A percentile compares a stretch with the other conserved stretches of the same genome.
Conservation (phyloP, 495 filamentous ascomycete genomes). For the Aspergillus sclerotioniger region DNA sequence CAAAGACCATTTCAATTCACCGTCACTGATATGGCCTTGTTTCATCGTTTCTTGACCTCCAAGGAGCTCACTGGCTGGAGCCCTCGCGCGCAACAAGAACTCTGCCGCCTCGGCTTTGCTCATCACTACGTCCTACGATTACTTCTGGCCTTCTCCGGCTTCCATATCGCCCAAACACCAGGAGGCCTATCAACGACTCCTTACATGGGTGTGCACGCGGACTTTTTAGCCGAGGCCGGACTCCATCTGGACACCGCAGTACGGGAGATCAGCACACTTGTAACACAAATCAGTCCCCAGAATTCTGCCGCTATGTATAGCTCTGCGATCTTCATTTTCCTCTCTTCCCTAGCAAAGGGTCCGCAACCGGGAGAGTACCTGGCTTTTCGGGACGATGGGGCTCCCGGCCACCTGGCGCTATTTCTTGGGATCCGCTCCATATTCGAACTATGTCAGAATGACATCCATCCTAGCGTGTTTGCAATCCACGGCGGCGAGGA, state of each 20-base stretch:
- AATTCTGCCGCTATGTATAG: slow-evolving; percentile 7
- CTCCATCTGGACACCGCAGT: slow-evolving; percentile 1
- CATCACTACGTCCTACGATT: slow-evolving; percentile 15
- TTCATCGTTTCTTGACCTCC: slow-evolving; percentile 14
- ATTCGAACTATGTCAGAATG: not conserved
- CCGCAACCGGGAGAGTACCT: slow-evolving; percentile 17
- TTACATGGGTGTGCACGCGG: not conserved
- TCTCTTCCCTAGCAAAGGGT: slow-evolving; percentile 3
- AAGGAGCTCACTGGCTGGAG: slow-evolving; percentile 4
- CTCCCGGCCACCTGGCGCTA: slow-evolving; percentile 3
- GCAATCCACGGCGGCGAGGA: not conserved
- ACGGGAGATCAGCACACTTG: not conserved
- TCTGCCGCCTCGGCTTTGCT: slow-evolving; percentile 10
- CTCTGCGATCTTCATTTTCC: slow-evolving; percentile 7
- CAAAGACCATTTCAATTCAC: slow-evolving; percentile 14
- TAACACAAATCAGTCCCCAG: not conserved
- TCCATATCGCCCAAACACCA: slow-evolving; percentile 9
- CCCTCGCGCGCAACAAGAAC: not conserved
- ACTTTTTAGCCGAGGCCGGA: slow-evolving; percentile 6
- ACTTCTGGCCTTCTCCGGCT: slow-evolving; percentile 12
- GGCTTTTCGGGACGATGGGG: slow-evolving; percentile 13
- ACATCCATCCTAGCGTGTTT: not conserved
- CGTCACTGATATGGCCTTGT: slow-evolving; percentile 15
- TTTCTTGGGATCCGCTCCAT: slow-evolving; percentile 15
- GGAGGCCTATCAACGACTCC: not conserved